Evolutionary conservation across 2,329 filamentous ascomycete species (phyloP).

Genomic region (Apiospora malaysiana): DNA sequence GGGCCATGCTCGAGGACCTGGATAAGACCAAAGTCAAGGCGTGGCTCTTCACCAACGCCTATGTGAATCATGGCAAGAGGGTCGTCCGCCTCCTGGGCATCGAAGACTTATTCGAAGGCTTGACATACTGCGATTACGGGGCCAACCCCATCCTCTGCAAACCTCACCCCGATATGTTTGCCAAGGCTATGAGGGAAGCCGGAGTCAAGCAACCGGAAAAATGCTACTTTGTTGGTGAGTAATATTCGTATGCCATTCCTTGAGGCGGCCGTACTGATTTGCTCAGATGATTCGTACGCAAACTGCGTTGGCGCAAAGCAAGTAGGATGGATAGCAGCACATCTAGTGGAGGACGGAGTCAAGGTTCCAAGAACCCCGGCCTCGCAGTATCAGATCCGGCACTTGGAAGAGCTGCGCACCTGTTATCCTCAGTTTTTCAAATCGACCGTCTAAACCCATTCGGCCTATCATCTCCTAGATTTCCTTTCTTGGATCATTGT

Average conservation of each 20-base stretch:
- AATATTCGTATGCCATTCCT: background rate
- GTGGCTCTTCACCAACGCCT: constrained; percentile 97
- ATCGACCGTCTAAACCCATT: constrained; percentile 33
- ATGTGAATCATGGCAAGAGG: constrained; percentile 82
- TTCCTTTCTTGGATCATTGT: background rate
- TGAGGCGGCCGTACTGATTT: constrained; percentile 22
- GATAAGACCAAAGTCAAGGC: constrained; percentile 83
- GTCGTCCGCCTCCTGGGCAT: constrained; percentile 82
- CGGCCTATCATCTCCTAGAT: background rate
- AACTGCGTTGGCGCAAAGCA: constrained; percentile 81
- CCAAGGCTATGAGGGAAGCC: constrained; percentile 87
- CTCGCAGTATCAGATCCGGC: constrained; percentile 76
- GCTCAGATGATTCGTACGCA: constrained; percentile 79
- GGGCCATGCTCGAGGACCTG: constrained; percentile 79
- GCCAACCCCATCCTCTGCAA: constrained; percentile 81
- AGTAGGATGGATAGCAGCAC: constrained; percentile 85
- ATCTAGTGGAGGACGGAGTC: constrained; percentile 81
- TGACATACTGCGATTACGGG: constrained; percentile 93
- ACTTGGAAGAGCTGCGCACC: constrained; percentile 75
- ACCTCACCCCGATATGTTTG: constrained; percentile 81
- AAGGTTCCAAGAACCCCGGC: constrained; percentile 67
- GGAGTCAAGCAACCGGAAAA: constrained; percentile 69
- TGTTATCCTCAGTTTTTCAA: constrained; percentile 90
- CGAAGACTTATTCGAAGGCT: constrained; percentile 90
- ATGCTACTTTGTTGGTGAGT: constrained; percentile 92